A percentile compares a stretch with the other conserved stretches of the same genome.
phyloP scores from a whole-genome alignment of 768 basidiomycete genomes.

The Russula abietina region DNA sequence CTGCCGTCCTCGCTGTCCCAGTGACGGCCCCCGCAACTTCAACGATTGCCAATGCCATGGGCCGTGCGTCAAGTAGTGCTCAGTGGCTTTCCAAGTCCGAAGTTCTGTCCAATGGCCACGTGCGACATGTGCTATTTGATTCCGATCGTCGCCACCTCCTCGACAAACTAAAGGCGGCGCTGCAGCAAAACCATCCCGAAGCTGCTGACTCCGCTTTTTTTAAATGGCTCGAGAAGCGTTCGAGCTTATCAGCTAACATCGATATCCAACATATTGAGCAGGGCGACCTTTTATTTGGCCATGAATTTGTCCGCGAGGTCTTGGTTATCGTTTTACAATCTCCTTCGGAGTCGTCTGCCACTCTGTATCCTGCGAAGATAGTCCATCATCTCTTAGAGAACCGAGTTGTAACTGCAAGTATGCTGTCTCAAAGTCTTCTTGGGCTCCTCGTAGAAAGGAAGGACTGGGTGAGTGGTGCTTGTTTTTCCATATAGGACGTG shows the following conservation, averaged over 20 bases:
- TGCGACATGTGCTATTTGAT: conserved; percentile 21
- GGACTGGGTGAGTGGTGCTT: conserved; percentile 56
- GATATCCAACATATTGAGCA: background rate
- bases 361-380: conserved; percentile 51
- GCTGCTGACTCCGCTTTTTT: conserved; percentile 56
- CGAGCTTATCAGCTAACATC: background rate
- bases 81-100: conserved; percentile 41
- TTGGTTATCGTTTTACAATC: conserved; percentile 47
- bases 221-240: conserved; percentile 44
- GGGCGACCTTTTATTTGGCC: conserved; percentile 29
- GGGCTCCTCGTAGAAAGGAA: conserved; percentile 44
- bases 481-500: background rate
- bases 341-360: conserved; percentile 29
- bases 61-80: conserved; percentile 40
- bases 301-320: conserved; percentile 57
- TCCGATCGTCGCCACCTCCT: conserved; percentile 34
- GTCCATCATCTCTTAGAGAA: conserved; percentile 52
- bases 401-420: conserved; percentile 49
- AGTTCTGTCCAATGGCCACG: conserved; percentile 8
- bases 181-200: conserved; percentile 42
- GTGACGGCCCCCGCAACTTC: conserved; percentile 47
- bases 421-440: conserved; percentile 58
- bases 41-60: conserved; percentile 58
- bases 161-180: conserved; percentile 34
- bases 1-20: conserved; percentile 57